Base-by-base conservation (phyloP, 2,329 filamentous ascomycete genomes). In the Aspergillus brunneoviolaceus region DNA sequence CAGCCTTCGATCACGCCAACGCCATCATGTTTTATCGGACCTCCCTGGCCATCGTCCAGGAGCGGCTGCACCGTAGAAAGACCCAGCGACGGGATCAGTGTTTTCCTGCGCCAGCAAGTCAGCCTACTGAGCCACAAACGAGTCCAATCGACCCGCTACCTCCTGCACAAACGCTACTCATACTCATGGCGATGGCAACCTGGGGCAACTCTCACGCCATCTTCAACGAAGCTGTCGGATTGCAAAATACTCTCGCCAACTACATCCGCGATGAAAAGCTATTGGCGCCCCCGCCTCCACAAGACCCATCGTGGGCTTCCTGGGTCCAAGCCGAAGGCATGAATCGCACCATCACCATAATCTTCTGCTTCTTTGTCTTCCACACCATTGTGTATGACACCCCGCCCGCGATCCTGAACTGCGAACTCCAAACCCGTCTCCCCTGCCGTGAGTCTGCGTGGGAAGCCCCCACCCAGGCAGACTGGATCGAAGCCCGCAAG, bases 1-100 rank as follows among this genome's bases (percentile, higher is more conserved):
- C 76, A 52, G 69, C 78, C 21, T 83, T 82, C 62, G 81, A 84
- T 35, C 33, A 56, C 4, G 45, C 49, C 1, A 65, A 53, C 5
- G 60, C 33, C 48, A 50, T 4, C 35, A 45, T 10, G 23, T 39
- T 23, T 47, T 49, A 4, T 16, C 49, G 16, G 48, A 58, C 21
- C 48, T 42, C 14, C 42, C 33, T 25, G 48, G 39, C 16, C 19
- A n/a, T 1, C 42, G 49, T 52, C 45, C 50, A 21, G 23, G 33
- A 50, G 4, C 49, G 33, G 9, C n/a, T 23, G 21, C 48, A 35
- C 23, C 23, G 39, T 35, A 35, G 31, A 14, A 35, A 35, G 31
- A 35, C 12, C 31, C 31, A 35, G 31, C 31, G 9, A 35, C 31
- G 31, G 10, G 31, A 12, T 3, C 9, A 14, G 9, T 35, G 10